Evolutionary conservation across 352 stramenopile species (phyloP).

Genomic region (Elongisporangium anandrum): DNA sequence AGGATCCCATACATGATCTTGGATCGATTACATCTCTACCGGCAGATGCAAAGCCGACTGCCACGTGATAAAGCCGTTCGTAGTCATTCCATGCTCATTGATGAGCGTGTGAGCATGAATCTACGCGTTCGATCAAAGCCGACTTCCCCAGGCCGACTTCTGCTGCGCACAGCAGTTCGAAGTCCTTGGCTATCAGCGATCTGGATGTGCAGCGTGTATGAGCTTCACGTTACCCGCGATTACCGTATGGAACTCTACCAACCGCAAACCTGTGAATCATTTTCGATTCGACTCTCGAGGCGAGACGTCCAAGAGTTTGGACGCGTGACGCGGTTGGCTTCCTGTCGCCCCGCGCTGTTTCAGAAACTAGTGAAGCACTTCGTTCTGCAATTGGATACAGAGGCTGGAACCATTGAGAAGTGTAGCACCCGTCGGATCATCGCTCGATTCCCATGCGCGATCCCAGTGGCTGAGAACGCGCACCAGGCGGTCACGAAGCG

Average conservation of each 20-base stretch:
- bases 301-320: conserved; percentile 26
- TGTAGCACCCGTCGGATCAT: conserved; percentile 21
- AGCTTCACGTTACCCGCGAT: conserved; percentile 11
- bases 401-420: conserved; percentile 2
- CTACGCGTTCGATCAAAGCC: conserved; percentile 20
- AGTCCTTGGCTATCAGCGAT: conserved; percentile 18
- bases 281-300: conserved; percentile 10
- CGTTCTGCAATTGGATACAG: conserved; percentile 15
- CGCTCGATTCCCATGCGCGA: conserved; percentile 33
- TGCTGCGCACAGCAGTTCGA: conserved; percentile 29
- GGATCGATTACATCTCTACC: conserved; percentile 58
- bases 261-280: conserved; percentile 22
- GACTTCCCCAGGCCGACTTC: conserved; percentile 16
- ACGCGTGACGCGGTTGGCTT: conserved; percentile 7
- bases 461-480: conserved; percentile 28
- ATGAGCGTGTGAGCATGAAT: conserved; percentile 9
- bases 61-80: neutral
- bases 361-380: conserved; percentile 18
- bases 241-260: conserved; percentile 37
- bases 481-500: conserved; percentile 38
- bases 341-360: neutral
- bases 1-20: conserved; percentile 41
- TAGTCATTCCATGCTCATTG: neutral
- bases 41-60: conserved; percentile 11
- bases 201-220: conserved; percentile 30